phyloP scores from a whole-genome alignment of 2,329 filamentous ascomycete genomes.

The Blumeriella jaapii region DNA sequence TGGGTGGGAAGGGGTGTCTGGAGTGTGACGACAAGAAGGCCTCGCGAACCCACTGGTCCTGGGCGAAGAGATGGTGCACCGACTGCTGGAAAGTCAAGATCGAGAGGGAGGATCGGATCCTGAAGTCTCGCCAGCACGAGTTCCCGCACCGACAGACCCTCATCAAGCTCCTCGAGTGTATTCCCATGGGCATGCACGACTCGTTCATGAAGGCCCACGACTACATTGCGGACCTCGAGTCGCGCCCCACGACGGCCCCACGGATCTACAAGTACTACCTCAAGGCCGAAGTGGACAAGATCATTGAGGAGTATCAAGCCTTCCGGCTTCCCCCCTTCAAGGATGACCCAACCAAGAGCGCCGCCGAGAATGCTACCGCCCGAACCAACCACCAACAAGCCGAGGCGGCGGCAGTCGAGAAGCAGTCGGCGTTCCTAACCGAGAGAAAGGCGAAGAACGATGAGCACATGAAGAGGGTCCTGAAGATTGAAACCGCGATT shows the following conservation, averaged over 20 bases:
- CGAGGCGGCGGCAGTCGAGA: conserved; percentile 15
- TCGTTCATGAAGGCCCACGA: conserved; percentile 25
- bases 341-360: conserved; percentile 18
- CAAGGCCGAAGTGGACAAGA: conserved; percentile 16
- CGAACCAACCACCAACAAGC: conserved; percentile 16
- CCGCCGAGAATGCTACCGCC: conserved; percentile 18
- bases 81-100: conserved; percentile 22
- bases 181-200: conserved; percentile 25
- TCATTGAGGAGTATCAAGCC: conserved; percentile 22
- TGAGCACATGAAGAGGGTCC: conserved; percentile 22
- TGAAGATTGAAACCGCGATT: conserved; percentile 20
- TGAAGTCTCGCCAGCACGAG: conserved; percentile 18
- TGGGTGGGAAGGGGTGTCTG: conserved; percentile 25
- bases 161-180: conserved; percentile 23
- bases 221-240: conserved; percentile 17
- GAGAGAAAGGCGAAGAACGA: conserved; percentile 20
- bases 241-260: conserved; percentile 14
- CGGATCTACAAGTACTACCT: conserved; percentile 25
- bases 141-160: conserved; percentile 14
- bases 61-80: conserved; percentile 24
- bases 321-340: conserved; percentile 18
- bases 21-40: conserved; percentile 20
- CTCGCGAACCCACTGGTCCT: conserved; percentile 25
- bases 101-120: conserved; percentile 23
- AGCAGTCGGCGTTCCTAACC: conserved; percentile 19